A percentile compares a stretch with the other conserved stretches of the same genome.
phyloP scores from a whole-genome alignment of 1,139 yeast genomes.

The Arxiozyma bovina region DNA sequence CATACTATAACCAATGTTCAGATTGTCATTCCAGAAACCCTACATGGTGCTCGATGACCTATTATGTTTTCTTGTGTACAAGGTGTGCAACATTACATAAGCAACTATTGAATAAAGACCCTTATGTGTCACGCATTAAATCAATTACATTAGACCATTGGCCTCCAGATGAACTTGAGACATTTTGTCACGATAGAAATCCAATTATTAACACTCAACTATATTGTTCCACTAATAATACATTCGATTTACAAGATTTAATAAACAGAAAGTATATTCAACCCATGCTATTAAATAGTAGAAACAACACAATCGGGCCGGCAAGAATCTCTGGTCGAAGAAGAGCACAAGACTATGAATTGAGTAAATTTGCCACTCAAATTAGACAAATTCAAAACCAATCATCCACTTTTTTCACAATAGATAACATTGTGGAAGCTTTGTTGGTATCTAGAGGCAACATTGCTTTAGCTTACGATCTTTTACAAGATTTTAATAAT shows the following conservation, averaged over 20 bases:
- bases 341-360: slow-evolving; percentile 11
- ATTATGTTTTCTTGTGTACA: slow-evolving; percentile 10
- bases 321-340: slow-evolving; percentile 2
- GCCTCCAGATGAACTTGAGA: slow-evolving; percentile 6
- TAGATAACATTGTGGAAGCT: slow-evolving; percentile 11
- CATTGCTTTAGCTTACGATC: slow-evolving; percentile 5
- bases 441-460: slow-evolving; percentile 8
- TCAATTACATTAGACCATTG: slow-evolving; percentile 10
- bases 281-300: not conserved
- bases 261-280: slow-evolving; percentile 7
- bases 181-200: slow-evolving; percentile 2
- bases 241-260: slow-evolving; percentile 6
- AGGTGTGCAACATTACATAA: slow-evolving; percentile 11
- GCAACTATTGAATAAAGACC: slow-evolving; percentile 7
- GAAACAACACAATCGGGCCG: not conserved
- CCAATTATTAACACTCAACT: slow-evolving; percentile 2
- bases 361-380: slow-evolving; percentile 8
- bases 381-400: slow-evolving; percentile 8
- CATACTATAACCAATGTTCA: slow-evolving; percentile 8
- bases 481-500: slow-evolving; percentile 1
- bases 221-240: slow-evolving; percentile 2
- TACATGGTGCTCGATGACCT: slow-evolving; percentile 12
- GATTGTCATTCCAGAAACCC: slow-evolving; percentile 9
- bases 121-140: slow-evolving; percentile 9
- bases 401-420: slow-evolving; percentile 7